These are phyloP conservation scores for Fusarium euwallaceae DNA, from an alignment of 2,329 filamentous ascomycete genomes.

Conservation along the genomic window DNA sequence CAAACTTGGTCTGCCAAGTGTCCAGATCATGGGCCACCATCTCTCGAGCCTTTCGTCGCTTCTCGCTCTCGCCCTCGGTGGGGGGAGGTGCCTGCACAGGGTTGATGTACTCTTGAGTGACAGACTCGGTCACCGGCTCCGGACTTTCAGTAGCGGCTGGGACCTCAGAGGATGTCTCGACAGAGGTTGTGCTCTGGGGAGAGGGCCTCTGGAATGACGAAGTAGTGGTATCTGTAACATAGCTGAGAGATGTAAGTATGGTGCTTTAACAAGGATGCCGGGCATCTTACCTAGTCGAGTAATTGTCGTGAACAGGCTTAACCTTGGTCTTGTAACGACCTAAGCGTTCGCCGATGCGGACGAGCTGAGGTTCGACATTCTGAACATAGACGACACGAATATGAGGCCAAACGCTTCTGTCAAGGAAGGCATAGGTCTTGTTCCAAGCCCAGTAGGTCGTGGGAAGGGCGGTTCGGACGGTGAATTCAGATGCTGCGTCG, in stretches of 20 bases:
- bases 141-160: conserved; percentile 24
- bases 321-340: conserved; percentile 74
- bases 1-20: conserved; percentile 90
- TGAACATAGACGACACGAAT: conserved; percentile 85
- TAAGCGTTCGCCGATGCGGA: conserved; percentile 90
- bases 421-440: conserved; percentile 77
- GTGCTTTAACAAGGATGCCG: not conserved
- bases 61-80: conserved; percentile 64
- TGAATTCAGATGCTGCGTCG: conserved; percentile 73
- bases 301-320: conserved; percentile 46
- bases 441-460: conserved; percentile 78
- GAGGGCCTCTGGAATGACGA: conserved; percentile 54
- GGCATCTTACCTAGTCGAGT: conserved; percentile 31
- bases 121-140: conserved; percentile 39
- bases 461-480: conserved; percentile 78
- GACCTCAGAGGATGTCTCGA: conserved; percentile 51
- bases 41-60: conserved; percentile 70
- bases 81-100: conserved; percentile 61
- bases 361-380: conserved; percentile 94
- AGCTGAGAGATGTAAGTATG: conserved; percentile 34
- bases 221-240: conserved; percentile 42
- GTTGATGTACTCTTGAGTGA: conserved; percentile 45
- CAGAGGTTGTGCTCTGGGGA: conserved; percentile 46
- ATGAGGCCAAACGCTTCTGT: conserved; percentile 84
- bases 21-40: conserved; percentile 83